These are phyloP conservation scores for Hermanozyma aechmeae DNA, from an alignment of 805 yeast species.

Conservation along the genomic window DNA sequence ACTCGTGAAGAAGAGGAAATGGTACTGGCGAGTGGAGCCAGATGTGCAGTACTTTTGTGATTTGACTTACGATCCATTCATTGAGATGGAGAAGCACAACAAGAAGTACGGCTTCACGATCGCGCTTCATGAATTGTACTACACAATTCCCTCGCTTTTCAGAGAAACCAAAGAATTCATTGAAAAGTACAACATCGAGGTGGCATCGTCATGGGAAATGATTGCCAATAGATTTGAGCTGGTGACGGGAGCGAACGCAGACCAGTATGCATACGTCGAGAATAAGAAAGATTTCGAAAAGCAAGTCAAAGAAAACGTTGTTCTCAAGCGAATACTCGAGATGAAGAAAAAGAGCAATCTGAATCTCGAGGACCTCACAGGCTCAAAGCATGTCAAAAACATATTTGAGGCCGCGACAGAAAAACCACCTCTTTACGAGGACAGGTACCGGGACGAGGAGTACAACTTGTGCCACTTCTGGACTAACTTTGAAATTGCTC, in stretches of 20 bases:
- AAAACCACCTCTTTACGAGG: conserved; percentile 29
- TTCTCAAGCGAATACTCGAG: conserved; percentile 14
- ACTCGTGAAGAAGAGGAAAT: conserved; percentile 57
- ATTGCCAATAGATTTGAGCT: conserved; percentile 34
- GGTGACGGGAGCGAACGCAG: conserved; percentile 13
- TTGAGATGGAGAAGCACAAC: conserved; percentile 58
- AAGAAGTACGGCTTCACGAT: conserved; percentile 85
- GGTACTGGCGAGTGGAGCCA: conserved; percentile 98
- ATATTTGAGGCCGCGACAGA: conserved; percentile 29
- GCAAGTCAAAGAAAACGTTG: conserved; percentile 19
- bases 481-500: conserved; percentile 90
- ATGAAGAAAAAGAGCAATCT: conserved; percentile 14
- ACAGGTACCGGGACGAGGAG: conserved; percentile 55
- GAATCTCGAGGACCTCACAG: conserved; percentile 10
- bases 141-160: conserved; percentile 78
- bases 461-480: conserved; percentile 83
- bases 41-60: conserved; percentile 87
- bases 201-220: conserved; percentile 63
- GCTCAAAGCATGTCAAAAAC: conserved; percentile 18
- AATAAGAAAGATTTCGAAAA: conserved; percentile 12
- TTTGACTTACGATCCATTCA: conserved; percentile 83
- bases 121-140: conserved; percentile 64
- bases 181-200: conserved; percentile 33
- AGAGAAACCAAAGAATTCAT: conserved; percentile 61
- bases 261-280: conserved; percentile 14